Conservation (phyloP, 2,329 filamentous ascomycete species). For the Nakataea oryzae region DNA sequence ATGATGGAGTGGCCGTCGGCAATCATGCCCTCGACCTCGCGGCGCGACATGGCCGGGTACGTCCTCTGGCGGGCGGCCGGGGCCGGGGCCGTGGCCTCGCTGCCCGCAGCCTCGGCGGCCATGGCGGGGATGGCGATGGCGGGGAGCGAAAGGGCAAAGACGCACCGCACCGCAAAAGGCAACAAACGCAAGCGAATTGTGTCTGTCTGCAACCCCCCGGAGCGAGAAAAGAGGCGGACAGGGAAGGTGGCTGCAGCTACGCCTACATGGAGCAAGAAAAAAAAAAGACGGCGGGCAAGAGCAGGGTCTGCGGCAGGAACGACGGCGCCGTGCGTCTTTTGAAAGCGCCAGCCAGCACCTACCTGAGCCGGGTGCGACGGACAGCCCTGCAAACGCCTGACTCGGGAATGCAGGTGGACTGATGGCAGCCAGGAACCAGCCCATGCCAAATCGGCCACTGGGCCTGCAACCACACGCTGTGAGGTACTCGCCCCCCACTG, state of each 20-base stretch:
- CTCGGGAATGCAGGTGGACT: not conserved
- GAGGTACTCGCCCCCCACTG: too few relatives aligned
- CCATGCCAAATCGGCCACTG: not conserved
- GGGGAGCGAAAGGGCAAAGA: not conserved
- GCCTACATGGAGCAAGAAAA: too few relatives aligned
- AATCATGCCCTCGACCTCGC: constrained; percentile 71
- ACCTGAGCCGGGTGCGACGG: too few relatives aligned
- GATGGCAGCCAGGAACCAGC: not conserved
- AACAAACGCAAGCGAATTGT: too few relatives aligned
- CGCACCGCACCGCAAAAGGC: too few relatives aligned
- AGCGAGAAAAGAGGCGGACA: too few relatives aligned
- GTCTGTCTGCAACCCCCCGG: too few relatives aligned
- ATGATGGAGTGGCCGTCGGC: constrained; percentile 71
- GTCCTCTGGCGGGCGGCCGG: not conserved
- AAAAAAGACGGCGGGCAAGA: too few relatives aligned
- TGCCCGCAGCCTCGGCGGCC: not conserved
- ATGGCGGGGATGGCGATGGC: not conserved
- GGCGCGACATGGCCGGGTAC: constrained; percentile 27
- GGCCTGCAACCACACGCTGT: too few relatives aligned
- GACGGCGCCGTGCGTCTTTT: too few relatives aligned
- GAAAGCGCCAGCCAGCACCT: not conserved
- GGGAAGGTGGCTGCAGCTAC: too few relatives aligned
- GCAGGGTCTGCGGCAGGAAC: too few relatives aligned
- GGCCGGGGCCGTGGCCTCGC: not conserved
- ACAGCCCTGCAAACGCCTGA: not conserved